A percentile compares a stretch with the other conserved stretches of the same genome.
These are phyloP conservation scores for Myrmaecium sp. DNA, from an alignment of 2,329 filamentous ascomycete genomes.

Conservation along the genomic window DNA sequence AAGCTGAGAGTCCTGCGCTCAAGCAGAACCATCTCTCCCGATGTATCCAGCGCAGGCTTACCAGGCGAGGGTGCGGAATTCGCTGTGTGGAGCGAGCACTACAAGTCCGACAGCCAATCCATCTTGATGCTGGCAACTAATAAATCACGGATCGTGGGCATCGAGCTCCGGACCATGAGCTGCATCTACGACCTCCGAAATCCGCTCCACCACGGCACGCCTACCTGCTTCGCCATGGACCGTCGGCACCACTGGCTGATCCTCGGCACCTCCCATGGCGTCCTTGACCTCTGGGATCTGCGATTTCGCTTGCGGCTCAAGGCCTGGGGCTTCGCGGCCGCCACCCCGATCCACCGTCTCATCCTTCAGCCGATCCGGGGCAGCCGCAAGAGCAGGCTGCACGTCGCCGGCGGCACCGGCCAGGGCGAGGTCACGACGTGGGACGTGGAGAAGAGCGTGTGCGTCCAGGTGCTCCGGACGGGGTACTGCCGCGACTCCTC, in stretches of 20 bases:
- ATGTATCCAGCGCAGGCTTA: too few species aligned
- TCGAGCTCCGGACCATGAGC: constrained; percentile 78
- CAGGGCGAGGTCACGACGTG: constrained; percentile 85
- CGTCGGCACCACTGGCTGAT: constrained; percentile 78
- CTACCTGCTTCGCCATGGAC: constrained; percentile 82
- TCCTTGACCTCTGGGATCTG: constrained; percentile 88
- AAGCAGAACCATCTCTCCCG: too few species aligned
- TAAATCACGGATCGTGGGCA: constrained; percentile 61
- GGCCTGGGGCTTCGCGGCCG: constrained; percentile 73
- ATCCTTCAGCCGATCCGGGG: constrained; percentile 44
- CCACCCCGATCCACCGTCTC: constrained; percentile 63
- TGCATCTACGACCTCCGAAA: constrained; percentile 68
- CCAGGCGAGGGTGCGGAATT: too few species aligned
- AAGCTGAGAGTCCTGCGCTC: constrained; percentile 58
- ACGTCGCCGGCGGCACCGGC: constrained; percentile 72
- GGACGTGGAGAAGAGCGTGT: constrained; percentile 83
- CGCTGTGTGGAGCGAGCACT: constrained; percentile 85
- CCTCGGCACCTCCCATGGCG: constrained; percentile 79
- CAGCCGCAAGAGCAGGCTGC: constrained; percentile 60
- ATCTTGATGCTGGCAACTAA: constrained; percentile 76
- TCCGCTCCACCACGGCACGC: constrained; percentile 77
- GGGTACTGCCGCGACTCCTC: constrained; percentile 27
- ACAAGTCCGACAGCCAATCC: constrained; percentile 61
- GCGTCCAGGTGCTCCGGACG: constrained; percentile 71
- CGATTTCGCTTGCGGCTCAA: constrained; percentile 82